A percentile compares a stretch with the other conserved stretches of the same genome.
Evolutionary conservation across 192 early-diverging fungal species (phyloP).

Genomic region (Endogone sp.): DNA sequence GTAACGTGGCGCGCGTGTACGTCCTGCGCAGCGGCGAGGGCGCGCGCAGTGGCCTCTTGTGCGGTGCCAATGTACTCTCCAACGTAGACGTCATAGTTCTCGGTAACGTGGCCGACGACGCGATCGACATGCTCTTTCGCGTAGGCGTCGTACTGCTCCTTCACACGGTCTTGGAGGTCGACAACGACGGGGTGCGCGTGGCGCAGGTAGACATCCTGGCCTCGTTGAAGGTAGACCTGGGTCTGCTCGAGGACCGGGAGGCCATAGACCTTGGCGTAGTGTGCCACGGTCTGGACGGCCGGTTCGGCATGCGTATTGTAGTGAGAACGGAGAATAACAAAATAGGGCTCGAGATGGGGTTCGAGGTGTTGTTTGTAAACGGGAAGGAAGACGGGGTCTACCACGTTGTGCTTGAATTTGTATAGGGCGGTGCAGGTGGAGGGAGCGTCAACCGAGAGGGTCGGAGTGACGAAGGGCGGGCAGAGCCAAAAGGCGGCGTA

Average conservation of each 20-base stretch:
- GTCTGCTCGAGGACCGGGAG: background rate
- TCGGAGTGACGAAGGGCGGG: background rate
- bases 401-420: background rate
- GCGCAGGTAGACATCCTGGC: background rate
- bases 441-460: background rate
- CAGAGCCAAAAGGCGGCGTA: background rate
- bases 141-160: background rate
- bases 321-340: background rate
- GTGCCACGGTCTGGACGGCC: background rate
- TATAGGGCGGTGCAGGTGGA: background rate
- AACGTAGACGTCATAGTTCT: background rate
- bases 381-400: background rate
- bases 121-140: background rate
- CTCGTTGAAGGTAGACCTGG: background rate
- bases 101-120: background rate
- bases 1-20: background rate
- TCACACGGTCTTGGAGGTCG: background rate
- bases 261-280: background rate
- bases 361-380: background rate
- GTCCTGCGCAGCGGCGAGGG: background rate
- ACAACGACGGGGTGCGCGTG: background rate
- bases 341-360: background rate
- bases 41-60: background rate
- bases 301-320: background rate
- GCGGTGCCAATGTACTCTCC: background rate